Evolutionary conservation across 2,329 filamentous ascomycete genomes (phyloP).

Genomic region (Aspergillus sergii): DNA sequence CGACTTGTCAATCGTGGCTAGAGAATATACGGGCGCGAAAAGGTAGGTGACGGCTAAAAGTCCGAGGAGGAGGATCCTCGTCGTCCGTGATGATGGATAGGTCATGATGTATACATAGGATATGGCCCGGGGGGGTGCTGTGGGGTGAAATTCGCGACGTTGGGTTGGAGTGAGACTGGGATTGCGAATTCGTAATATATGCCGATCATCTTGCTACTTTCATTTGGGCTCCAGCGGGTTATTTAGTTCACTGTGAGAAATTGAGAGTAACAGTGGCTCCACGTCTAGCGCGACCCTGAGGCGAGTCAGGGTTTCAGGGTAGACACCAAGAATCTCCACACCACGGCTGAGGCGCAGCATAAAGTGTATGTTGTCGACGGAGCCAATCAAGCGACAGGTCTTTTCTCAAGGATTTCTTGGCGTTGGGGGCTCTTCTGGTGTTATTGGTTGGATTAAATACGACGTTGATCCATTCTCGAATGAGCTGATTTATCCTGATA

Average conservation of each 20-base stretch:
- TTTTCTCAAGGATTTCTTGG: background rate
- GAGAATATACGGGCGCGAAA: background rate
- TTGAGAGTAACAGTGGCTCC: background rate
- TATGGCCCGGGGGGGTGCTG: background rate
- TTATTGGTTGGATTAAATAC: background rate
- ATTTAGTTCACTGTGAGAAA: background rate
- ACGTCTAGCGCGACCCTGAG: background rate
- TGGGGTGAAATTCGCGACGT: background rate
- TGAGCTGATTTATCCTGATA: background rate
- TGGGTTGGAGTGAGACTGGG: background rate
- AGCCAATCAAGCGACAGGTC: background rate
- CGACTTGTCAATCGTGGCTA: background rate
- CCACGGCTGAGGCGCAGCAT: background rate
- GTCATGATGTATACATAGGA: background rate
- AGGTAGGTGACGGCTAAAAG: background rate
- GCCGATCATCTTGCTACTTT: background rate
- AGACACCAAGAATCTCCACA: background rate
- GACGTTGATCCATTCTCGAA: background rate
- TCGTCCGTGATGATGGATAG: background rate
- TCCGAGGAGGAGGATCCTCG: background rate
- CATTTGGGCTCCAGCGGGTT: background rate
- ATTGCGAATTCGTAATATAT: background rate
- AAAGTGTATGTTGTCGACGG: background rate
- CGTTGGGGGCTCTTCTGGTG: background rate
- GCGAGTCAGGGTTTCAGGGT: background rate